Base-by-base conservation (phyloP, 257 asterid genomes). In the Scutellaria minor region DNA sequence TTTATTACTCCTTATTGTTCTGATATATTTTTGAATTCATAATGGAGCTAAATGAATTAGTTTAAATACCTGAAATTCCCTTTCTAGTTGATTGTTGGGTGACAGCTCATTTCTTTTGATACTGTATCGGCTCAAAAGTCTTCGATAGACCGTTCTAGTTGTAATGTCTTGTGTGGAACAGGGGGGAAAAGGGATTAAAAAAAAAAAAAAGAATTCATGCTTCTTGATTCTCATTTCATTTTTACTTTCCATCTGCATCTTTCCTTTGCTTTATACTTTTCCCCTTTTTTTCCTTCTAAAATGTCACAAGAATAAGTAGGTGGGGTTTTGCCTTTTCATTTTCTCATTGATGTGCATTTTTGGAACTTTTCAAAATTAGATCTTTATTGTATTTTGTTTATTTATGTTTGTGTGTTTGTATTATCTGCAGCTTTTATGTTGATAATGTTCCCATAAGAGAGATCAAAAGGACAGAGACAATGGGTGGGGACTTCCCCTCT, bases 401-500 rank as follows among this genome's bases (percentile, higher is more conserved):
- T 75, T 52, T 72, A 66, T 60, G 47, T 13, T 66, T 35, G 63
- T 71, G 22, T 53, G 9, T 73, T 74, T 59, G 57, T 41, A 57
- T 41, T 76, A 15, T 39, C 72, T 84, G 84, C 91, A 92, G 98
- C 75, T 92, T 92, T 80, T 88, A 88, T 73, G 81, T 92, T 1
- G 97, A 92, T 71, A 77, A 82, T 77, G 86, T 92, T 20, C 96
- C 97, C 51, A 88, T 92, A 2, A 75, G 97, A 81, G 96, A 89
- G 87, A 65, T 92, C 80, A 81, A 71, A 45, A 86, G 89, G 73
- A 85, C 87, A 70, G 79, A 81, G 53, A 66, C 87, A 39, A 89
- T 89, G 96, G 92, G 96, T 80, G 96, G 89, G 74, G 92, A 89
- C 81, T 92, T 86, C 75, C 97, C 97, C 56, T 85, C 96, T 0